These are phyloP conservation scores for Mrakia gelida DNA, from an alignment of 768 basidiomycete species.

Conservation along the genomic window DNA sequence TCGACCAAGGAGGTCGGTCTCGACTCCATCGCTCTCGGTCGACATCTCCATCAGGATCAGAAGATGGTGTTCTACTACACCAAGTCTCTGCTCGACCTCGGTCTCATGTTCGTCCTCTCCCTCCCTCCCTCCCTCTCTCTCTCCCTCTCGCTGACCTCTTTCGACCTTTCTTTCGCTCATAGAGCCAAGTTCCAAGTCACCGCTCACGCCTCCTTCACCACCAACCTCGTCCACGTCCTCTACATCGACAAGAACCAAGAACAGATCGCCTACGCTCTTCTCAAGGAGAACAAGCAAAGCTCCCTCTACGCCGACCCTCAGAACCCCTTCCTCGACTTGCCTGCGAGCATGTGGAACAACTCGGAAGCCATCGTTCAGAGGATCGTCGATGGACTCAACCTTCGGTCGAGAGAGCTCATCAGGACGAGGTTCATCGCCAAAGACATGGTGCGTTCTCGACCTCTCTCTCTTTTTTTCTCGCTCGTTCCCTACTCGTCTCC, in stretches of 20 bases:
- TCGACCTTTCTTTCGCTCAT: neutral
- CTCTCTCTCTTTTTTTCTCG: neutral
- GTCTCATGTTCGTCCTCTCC: constrained; percentile 3
- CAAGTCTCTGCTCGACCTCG: constrained; percentile 13
- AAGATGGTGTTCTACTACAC: constrained; percentile 22
- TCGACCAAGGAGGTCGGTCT: constrained; percentile 5
- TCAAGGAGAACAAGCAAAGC: neutral
- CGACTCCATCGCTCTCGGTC: constrained; percentile 11
- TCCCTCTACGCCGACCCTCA: neutral
- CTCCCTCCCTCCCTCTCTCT: neutral
- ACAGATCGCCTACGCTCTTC: neutral
- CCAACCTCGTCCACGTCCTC: constrained; percentile 23
- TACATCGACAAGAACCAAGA: constrained; percentile 3
- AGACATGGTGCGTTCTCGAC: neutral
- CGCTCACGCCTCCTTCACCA: constrained; percentile 7
- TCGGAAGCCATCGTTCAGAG: neutral
- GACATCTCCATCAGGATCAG: constrained; percentile 18
- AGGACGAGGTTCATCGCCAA: neutral
- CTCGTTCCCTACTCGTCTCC: neutral
- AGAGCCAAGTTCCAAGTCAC: constrained; percentile 15
- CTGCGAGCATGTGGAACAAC: neutral
- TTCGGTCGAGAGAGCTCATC: neutral
- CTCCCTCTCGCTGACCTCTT: neutral
- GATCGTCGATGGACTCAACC: constrained; percentile 13
- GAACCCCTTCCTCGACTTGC: constrained; percentile 7